Percentiles rank a stretch among this genome's conserved stretches.
Conservation (phyloP, 345 rosid species). For the Garcia nutans region DNA sequence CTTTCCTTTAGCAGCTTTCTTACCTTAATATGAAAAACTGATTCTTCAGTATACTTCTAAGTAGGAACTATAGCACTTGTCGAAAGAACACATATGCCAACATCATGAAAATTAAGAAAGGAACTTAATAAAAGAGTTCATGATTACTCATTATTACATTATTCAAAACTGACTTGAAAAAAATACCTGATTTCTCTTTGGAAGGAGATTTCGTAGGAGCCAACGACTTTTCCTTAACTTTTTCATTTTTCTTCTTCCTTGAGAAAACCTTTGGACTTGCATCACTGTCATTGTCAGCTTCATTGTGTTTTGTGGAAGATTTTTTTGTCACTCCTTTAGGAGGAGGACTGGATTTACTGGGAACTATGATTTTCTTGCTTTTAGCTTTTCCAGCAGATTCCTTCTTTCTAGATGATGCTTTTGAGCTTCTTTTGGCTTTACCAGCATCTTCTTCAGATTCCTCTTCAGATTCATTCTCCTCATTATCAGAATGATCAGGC, state of each 20-base stretch:
- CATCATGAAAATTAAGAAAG: background rate
- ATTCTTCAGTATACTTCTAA: background rate
- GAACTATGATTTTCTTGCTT: constrained; percentile 42
- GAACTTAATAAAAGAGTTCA: background rate
- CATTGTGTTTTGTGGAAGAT: constrained; percentile 42
- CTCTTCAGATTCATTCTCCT: constrained; percentile 63
- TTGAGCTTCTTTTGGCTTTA: constrained; percentile 55
- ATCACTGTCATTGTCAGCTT: constrained; percentile 59
- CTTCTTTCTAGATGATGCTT: constrained; percentile 43
- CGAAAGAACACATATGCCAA: background rate
- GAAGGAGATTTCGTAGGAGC: constrained; percentile 50
- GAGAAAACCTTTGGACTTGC: constrained; percentile 55
- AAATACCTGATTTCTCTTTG: constrained; percentile 66
- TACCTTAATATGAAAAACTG: constrained; percentile 34
- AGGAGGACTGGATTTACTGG: constrained; percentile 45
- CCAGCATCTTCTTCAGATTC: constrained; percentile 71
- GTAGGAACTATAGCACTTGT: background rate
- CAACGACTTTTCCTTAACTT: constrained; percentile 42
- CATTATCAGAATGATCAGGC: constrained; percentile 55
- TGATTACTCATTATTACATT: background rate
- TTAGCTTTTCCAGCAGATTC: constrained; percentile 57
- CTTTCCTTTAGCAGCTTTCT: constrained; percentile 56
- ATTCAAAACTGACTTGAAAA: background rate
- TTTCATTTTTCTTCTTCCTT: constrained; percentile 52
- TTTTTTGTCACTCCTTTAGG: constrained; percentile 50